A percentile compares a stretch with the other conserved stretches of the same genome.
phyloP scores from a whole-genome alignment of 352 stramenopile species.

The Blastocystis sp. region DNA sequence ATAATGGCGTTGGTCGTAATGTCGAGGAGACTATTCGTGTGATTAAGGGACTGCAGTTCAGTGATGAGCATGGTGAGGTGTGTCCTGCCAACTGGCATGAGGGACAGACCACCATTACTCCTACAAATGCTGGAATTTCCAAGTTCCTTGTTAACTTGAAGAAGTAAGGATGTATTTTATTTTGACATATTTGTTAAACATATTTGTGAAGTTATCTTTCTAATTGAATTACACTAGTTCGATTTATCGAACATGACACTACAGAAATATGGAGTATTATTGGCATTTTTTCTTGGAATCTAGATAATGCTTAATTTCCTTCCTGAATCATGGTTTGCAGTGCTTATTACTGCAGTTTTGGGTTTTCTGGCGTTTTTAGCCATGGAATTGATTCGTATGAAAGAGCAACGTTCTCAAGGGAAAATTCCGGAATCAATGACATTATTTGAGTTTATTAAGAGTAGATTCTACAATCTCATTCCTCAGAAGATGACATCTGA shows the following conservation, averaged over 20 bases:
- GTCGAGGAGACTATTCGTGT: constrained; percentile 59
- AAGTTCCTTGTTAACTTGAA: constrained; percentile 55
- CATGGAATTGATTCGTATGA: neutral
- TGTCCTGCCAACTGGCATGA: constrained; percentile 60
- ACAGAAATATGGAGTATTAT: neutral
- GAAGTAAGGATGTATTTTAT: constrained; percentile 14
- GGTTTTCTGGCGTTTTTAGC: neutral
- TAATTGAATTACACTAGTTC: neutral
- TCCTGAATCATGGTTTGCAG: neutral
- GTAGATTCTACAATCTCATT: neutral
- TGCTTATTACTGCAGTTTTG: neutral
- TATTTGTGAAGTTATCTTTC: neutral
- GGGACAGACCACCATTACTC: constrained; percentile 26
- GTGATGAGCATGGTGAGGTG: constrained; percentile 38
- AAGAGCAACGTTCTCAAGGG: neutral
- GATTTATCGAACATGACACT: neutral
- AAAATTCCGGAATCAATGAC: neutral
- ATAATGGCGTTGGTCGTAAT: constrained; percentile 58
- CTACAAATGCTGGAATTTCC: constrained; percentile 13
- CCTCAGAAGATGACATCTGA: neutral
- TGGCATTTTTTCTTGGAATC: neutral
- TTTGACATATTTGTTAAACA: neutral
- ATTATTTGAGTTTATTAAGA: neutral
- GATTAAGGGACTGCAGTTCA: constrained; percentile 60
- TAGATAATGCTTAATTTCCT: neutral